Conservation (phyloP, 2,329 filamentous ascomycete species). For the Paraphoma chrysanthemicola region DNA sequence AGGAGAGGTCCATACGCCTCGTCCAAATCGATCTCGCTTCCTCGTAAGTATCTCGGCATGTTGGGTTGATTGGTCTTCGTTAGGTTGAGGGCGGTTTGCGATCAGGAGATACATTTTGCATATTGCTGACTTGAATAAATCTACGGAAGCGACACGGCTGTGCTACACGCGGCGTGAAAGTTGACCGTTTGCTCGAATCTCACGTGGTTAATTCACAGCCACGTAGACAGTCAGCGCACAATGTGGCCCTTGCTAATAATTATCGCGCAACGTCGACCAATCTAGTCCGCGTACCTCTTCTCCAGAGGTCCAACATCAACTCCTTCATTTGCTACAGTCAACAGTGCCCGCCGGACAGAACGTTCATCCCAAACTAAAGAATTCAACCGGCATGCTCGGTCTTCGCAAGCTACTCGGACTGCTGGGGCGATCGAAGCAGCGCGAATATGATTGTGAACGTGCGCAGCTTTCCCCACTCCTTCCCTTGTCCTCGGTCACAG, state of each 20-base stretch:
- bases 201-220: no score
- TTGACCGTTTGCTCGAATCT: no score
- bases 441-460: background rate
- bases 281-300: no score
- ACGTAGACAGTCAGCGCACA: no score
- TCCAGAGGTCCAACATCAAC: no score
- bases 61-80: background rate
- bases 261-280: no score
- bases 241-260: no score
- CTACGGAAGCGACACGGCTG: no score
- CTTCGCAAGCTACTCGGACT: background rate
- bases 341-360: no score
- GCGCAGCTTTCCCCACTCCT: background rate
- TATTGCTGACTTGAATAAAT: background rate
- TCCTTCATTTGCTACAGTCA: no score
- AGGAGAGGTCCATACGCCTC: constrained; percentile 4
- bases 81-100: background rate
- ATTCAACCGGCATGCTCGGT: background rate
- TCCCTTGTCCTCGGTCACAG: background rate
- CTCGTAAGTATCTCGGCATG: constrained; percentile 8
- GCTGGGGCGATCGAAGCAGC: background rate
- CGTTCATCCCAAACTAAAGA: background rate
- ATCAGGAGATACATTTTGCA: background rate
- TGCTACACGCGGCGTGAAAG: no score
- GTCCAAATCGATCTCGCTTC: constrained; percentile 5